Evolutionary conservation across 306 rosid genomes (phyloP).

Genomic region (Biancaea sappan): DNA sequence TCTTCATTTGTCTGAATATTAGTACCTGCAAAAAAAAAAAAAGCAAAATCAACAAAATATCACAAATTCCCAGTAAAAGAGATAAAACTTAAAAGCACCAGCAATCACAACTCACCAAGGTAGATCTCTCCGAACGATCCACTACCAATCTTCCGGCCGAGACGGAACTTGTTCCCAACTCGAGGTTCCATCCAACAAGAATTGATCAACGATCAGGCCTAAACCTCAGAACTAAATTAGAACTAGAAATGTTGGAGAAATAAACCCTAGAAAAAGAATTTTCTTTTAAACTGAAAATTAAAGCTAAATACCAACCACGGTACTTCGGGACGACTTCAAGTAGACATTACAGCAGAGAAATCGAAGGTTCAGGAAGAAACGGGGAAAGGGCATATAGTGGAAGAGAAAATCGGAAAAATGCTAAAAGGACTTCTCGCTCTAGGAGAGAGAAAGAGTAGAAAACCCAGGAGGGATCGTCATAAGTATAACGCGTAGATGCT

Average conservation of each 20-base stretch:
- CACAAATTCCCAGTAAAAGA: neutral
- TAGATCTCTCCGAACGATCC: conserved; percentile 99
- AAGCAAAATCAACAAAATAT: neutral
- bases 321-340: conserved; percentile 34
- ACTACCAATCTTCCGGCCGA: conserved; percentile 97
- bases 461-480: conserved; percentile 10
- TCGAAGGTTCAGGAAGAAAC: neutral
- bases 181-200: conserved; percentile 73
- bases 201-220: conserved; percentile 38
- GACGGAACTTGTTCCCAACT: conserved; percentile 88
- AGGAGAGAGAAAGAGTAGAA: conserved; percentile 12
- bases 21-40: conserved; percentile 58
- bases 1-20: conserved; percentile 94
- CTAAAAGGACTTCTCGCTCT: conserved; percentile 28
- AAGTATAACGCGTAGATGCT: conserved; percentile 25
- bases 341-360: conserved; percentile 8
- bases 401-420: conserved; percentile 38
- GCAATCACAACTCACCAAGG: conserved; percentile 54
- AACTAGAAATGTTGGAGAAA: neutral
- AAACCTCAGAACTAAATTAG: conserved; percentile 34
- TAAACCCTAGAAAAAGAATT: conserved; percentile 33
- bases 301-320: neutral
- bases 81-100: neutral
- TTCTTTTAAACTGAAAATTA: neutral
- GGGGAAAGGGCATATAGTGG: neutral